A percentile compares a stretch with the other conserved stretches of the same genome.
These are phyloP conservation scores for Pseudoneurospora amorphoporcata DNA, from an alignment of 495 filamentous ascomycete genomes.

Conservation along the genomic window DNA sequence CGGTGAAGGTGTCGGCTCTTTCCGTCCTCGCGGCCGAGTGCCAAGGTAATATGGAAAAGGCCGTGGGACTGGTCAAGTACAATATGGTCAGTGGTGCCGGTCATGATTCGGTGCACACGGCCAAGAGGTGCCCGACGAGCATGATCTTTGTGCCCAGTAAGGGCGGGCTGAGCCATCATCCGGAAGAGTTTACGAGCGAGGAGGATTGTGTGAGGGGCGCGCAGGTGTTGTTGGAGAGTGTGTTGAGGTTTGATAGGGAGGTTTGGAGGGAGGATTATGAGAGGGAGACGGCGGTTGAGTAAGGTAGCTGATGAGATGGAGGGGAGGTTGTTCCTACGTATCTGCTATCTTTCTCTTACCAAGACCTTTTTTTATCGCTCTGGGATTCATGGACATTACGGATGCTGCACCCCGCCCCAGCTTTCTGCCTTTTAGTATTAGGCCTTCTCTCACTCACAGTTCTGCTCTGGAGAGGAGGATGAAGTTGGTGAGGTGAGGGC, in stretches of 20 bases:
- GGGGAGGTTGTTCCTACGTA: no score
- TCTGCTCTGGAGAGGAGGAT: no score
- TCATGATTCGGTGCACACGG: slow-evolving; percentile 47
- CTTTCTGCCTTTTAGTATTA: no score
- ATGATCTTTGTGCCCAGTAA: slow-evolving; percentile 43
- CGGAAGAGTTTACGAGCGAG: slow-evolving; percentile 36
- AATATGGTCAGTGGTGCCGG: slow-evolving; percentile 44
- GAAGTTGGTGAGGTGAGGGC: no score
- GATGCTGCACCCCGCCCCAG: no score
- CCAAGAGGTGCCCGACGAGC: slow-evolving; percentile 31
- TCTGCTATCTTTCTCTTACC: no score
- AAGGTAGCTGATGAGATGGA: neutral
- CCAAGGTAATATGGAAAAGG: neutral
- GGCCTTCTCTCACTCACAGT: no score
- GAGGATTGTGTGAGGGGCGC: slow-evolving; percentile 33
- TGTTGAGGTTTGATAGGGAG: slow-evolving; percentile 23
- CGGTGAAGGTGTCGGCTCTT: slow-evolving; percentile 51
- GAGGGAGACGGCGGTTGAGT: neutral
- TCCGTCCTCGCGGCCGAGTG: slow-evolving; percentile 31
- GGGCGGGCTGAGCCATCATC: slow-evolving; percentile 38
- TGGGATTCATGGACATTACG: no score
- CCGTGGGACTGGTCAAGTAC: slow-evolving; percentile 21
- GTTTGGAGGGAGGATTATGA: neutral
- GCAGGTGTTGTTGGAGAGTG: slow-evolving; percentile 27
- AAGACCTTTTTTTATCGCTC: no score